These are phyloP conservation scores for Aspergillus ochraceus DNA, from an alignment of 2,329 filamentous ascomycete species.

Conservation along the genomic window DNA sequence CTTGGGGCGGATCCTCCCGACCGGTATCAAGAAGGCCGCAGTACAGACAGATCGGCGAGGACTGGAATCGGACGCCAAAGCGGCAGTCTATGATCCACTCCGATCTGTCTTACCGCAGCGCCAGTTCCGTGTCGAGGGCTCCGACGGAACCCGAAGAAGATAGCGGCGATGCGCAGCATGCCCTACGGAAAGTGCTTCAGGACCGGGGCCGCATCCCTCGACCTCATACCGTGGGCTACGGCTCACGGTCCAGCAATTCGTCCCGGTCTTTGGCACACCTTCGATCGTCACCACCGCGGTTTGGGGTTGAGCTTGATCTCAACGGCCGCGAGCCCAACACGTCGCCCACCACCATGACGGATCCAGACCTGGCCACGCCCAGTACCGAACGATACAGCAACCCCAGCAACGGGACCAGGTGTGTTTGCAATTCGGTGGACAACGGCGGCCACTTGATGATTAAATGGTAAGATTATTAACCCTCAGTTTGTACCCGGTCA, in stretches of 20 bases:
- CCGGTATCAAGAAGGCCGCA: slow-evolving; percentile 26
- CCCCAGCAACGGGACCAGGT: slow-evolving; percentile 56
- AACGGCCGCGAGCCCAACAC: slow-evolving; percentile 41
- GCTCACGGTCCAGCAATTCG: slow-evolving; percentile 27
- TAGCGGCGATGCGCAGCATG: slow-evolving; percentile 47
- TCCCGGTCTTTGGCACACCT: slow-evolving; percentile 37
- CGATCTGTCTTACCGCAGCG: slow-evolving; percentile 34
- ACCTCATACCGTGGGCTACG: slow-evolving; percentile 31
- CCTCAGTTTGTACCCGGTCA: background rate
- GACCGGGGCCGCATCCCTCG: slow-evolving; percentile 29
- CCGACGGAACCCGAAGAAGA: slow-evolving; percentile 31
- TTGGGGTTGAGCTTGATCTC: slow-evolving; percentile 37
- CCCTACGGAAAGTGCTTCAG: slow-evolving; percentile 47
- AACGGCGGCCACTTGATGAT: slow-evolving; percentile 59
- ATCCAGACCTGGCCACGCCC: slow-evolving; percentile 53
- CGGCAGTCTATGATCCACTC: slow-evolving; percentile 32
- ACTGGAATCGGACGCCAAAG: slow-evolving; percentile 36
- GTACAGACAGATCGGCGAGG: slow-evolving; percentile 23
- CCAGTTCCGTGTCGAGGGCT: slow-evolving; percentile 26
- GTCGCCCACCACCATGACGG: slow-evolving; percentile 53
- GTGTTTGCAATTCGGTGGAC: slow-evolving; percentile 57
- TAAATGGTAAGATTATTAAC: slow-evolving; percentile 51
- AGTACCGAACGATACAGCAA: slow-evolving; percentile 55
- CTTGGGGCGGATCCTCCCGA: slow-evolving; percentile 39
- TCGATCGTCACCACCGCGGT: slow-evolving; percentile 46